phyloP scores from a whole-genome alignment of 2,329 filamentous ascomycete genomes.

The Paraconiothyrium sp. region DNA sequence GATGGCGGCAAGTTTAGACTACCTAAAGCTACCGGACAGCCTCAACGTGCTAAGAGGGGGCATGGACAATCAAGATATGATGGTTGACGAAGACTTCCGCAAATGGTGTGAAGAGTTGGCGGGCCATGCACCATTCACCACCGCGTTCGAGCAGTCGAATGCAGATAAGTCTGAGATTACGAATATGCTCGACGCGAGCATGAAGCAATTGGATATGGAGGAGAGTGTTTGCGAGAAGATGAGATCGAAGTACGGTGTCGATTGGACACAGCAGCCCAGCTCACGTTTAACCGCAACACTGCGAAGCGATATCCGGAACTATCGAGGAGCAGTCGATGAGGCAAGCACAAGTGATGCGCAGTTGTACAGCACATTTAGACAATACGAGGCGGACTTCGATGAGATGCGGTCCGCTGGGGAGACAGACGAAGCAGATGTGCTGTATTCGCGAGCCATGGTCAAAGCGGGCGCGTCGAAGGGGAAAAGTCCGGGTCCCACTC shows the following conservation, averaged over 20 bases:
- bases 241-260: conserved; percentile 93
- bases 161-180: conserved; percentile 80
- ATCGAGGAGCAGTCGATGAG: conserved; percentile 88
- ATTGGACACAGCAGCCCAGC: conserved; percentile 98
- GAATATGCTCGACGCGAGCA: conserved; percentile 77
- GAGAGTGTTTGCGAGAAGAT: conserved; percentile 99
- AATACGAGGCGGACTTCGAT: conserved; percentile 88
- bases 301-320: conserved; percentile 85
- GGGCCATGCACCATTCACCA: conserved; percentile 80
- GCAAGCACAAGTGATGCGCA: conserved; percentile 87
- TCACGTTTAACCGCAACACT: conserved; percentile 87
- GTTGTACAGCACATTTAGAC: conserved; percentile 81
- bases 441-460: conserved; percentile 88
- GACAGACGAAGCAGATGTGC: conserved; percentile 82
- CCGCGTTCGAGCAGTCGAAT: conserved; percentile 81
- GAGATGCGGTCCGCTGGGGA: conserved; percentile 94
- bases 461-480: conserved; percentile 73
- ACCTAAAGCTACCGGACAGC: conserved; percentile 87
- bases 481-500: conserved; percentile 69
- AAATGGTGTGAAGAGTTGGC: conserved; percentile 95
- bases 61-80: conserved; percentile 82
- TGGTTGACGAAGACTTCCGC: conserved; percentile 89
- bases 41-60: conserved; percentile 92
- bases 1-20: conserved; percentile 94
- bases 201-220: conserved; percentile 93